Conservation (phyloP, 805 yeast species). For the Kuraishia cidri region DNA sequence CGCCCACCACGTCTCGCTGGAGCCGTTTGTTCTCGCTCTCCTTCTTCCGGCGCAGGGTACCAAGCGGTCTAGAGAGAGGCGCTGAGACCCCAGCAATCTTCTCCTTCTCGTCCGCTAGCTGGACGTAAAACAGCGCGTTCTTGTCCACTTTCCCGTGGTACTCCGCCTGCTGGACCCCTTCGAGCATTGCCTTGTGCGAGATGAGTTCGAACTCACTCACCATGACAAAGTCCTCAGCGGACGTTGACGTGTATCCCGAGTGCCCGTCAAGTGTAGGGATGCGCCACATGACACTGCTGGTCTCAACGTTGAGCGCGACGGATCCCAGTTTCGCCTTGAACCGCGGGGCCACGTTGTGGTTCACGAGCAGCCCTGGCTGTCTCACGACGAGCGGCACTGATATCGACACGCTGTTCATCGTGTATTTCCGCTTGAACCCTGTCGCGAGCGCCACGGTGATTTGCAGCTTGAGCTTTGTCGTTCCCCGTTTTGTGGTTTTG, state of each 20-base stretch:
- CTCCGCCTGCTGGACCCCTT: constrained; percentile 10
- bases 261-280: constrained; percentile 57
- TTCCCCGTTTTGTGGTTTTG: constrained; percentile 10
- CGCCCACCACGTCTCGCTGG: constrained; percentile 24
- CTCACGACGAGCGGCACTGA: constrained; percentile 43
- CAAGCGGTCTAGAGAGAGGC: neutral
- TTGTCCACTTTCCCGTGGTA: constrained; percentile 19
- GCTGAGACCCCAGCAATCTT: constrained; percentile 20
- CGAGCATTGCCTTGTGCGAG: constrained; percentile 7
- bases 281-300: constrained; percentile 64
- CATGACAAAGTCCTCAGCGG: constrained; percentile 17
- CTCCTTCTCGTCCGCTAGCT: constrained; percentile 16
- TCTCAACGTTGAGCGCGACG: constrained; percentile 64
- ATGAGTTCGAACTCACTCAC: constrained; percentile 22
- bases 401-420: constrained; percentile 51
- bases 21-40: neutral
- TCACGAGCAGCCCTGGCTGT: constrained; percentile 17
- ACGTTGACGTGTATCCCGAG: constrained; percentile 6
- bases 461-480: constrained; percentile 36
- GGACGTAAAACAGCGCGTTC: constrained; percentile 21
- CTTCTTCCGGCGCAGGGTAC: neutral
- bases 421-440: constrained; percentile 53
- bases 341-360: constrained; percentile 42
- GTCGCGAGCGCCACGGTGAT: constrained; percentile 48
- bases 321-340: constrained; percentile 68